Evolutionary conservation across 306 rosid species (phyloP).

Genomic region (Quercus parvula): DNA sequence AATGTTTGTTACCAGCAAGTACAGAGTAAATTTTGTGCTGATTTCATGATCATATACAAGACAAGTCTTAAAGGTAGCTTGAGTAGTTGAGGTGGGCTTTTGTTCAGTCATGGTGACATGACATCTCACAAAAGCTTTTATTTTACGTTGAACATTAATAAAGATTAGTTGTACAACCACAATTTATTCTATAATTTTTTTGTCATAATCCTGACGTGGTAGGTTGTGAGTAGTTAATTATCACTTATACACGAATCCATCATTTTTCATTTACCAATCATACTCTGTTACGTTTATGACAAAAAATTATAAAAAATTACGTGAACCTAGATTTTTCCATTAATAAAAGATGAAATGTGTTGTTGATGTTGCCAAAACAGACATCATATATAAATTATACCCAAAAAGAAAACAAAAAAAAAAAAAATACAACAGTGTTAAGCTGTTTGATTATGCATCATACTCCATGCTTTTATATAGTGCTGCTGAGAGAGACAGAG

Average conservation of each 20-base stretch:
- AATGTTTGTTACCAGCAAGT: neutral
- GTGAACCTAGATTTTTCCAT: too few species aligned
- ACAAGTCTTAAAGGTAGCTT: neutral
- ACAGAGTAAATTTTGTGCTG: neutral
- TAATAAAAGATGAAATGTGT: neutral
- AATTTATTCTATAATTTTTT: too few species aligned
- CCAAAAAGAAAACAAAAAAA: neutral
- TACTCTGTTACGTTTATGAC: fast-evolving
- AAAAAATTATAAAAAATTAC: too few species aligned
- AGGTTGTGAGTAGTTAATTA: fast-evolving
- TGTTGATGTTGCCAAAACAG: neutral
- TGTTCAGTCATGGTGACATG: neutral
- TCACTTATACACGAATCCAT: fast-evolving
- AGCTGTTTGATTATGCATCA: too few species aligned
- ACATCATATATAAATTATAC: neutral
- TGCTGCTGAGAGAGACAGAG: neutral
- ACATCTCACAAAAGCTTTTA: neutral
- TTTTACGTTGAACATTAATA: neutral
- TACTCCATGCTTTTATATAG: too few species aligned
- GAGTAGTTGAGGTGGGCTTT: neutral
- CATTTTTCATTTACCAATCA: too few species aligned
- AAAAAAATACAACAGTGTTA: neutral
- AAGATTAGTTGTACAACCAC: too few species aligned
- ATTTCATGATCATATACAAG: neutral
- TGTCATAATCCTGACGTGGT: fast-evolving